These are phyloP conservation scores for Udeniomyces megalosporus DNA, from an alignment of 768 basidiomycete genomes.

Conservation along the genomic window DNA sequence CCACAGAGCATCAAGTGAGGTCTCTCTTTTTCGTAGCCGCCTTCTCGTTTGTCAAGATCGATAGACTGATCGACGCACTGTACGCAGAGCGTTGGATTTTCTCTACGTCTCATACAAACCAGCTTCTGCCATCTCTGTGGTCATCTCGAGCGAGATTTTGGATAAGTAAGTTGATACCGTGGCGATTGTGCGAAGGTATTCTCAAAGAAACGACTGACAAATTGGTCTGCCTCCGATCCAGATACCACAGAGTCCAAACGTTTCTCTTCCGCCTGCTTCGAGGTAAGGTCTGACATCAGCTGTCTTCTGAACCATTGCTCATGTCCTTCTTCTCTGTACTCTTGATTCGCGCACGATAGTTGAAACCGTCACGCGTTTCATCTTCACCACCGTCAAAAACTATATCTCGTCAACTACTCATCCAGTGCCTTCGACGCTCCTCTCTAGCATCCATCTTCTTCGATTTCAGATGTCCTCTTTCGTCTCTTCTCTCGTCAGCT, in stretches of 20 bases:
- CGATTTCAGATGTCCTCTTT: conserved; percentile 61
- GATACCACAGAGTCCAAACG: conserved; percentile 63
- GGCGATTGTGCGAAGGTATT: no score
- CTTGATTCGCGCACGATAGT: conserved; percentile 34
- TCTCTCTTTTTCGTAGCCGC: neutral
- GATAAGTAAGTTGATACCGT: conserved; percentile 36
- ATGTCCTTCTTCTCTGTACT: conserved; percentile 17
- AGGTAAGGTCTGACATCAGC: conserved; percentile 35
- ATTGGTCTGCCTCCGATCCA: neutral
- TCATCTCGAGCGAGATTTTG: conserved; percentile 56
- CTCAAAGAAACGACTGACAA: no score
- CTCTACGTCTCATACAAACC: conserved; percentile 78
- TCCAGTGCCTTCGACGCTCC: conserved; percentile 39
- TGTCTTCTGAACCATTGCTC: neutral
- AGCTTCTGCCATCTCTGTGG: conserved; percentile 54
- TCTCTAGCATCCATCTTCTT: conserved; percentile 46
- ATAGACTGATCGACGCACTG: neutral
- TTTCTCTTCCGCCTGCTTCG: conserved; percentile 62
- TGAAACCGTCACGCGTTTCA: conserved; percentile 47
- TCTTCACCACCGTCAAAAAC: conserved; percentile 31
- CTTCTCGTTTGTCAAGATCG: conserved; percentile 2
- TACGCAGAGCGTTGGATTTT: conserved; percentile 62
- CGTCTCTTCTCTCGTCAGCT: conserved; percentile 47
- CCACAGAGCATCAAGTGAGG: conserved; percentile 41
- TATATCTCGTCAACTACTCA: conserved; percentile 39